phyloP scores from a whole-genome alignment of 1,284 basidiomycete species.

The Abortiporus biennis region DNA sequence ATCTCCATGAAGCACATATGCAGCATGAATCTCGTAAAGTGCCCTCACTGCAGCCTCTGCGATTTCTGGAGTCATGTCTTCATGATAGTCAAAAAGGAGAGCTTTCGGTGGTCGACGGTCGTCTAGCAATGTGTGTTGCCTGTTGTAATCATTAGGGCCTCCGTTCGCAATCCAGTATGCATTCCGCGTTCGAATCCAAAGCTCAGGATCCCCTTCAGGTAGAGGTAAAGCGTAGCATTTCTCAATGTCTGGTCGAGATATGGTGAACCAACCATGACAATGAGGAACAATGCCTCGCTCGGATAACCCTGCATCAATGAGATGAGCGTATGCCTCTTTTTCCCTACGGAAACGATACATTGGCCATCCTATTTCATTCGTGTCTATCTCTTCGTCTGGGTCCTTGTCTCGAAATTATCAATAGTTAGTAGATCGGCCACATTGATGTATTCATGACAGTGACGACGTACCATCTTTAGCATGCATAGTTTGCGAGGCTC shows the following conservation, averaged over 20 bases:
- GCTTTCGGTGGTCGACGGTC: not conserved
- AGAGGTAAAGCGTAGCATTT: not conserved
- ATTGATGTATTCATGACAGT: too few relatives aligned
- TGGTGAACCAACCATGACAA: not conserved
- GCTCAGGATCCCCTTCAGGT: not conserved
- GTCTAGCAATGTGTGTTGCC: not conserved
- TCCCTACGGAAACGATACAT: not conserved
- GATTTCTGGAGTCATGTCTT: not conserved
- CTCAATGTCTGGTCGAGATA: not conserved
- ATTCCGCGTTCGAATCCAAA: not conserved
- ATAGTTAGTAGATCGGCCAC: too few relatives aligned
- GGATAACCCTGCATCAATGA: not conserved
- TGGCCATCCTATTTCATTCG: not conserved
- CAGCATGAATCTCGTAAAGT: not conserved
- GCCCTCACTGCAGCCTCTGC: not conserved
- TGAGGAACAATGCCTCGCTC: not conserved
- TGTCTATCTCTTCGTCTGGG: not conserved
- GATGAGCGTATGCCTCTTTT: not conserved
- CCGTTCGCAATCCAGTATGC: not conserved
- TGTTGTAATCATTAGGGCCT: too few relatives aligned
- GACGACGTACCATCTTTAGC: too few relatives aligned
- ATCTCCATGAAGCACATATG: conserved; percentile 1
- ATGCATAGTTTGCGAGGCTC: too few relatives aligned
- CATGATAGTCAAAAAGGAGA: not conserved
- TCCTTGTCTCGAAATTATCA: not conserved